phyloP scores from a whole-genome alignment of 306 rosid species.

The Cicer pinnatifidum region DNA sequence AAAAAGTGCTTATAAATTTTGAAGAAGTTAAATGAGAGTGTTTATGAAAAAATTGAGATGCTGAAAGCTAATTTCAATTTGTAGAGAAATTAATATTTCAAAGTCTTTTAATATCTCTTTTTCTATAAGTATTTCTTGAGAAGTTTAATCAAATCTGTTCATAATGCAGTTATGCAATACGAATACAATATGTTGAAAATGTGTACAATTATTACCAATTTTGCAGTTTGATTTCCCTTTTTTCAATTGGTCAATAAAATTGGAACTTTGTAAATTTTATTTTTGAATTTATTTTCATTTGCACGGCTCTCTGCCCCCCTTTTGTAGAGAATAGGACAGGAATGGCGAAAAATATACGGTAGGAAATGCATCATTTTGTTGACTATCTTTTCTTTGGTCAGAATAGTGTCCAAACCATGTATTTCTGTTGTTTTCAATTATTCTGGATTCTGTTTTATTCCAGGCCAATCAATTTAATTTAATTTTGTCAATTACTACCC shows the following conservation, averaged over 20 bases:
- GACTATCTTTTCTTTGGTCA: constrained; percentile 3
- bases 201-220: constrained; percentile 1
- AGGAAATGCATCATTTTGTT: constrained; percentile 8
- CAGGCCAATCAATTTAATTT: constrained; percentile 20
- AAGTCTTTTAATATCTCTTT: neutral
- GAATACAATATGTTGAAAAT: constrained; percentile 11
- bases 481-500: constrained; percentile 32
- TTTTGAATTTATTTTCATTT: constrained; percentile 28
- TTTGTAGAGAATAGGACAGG: constrained; percentile 20
- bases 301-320: neutral
- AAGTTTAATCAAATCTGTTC: neutral
- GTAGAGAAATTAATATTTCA: neutral
- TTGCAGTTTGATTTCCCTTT: constrained; percentile 19
- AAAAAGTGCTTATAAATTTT: neutral
- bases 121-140: neutral
- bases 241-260: constrained; percentile 27
- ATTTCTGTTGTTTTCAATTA: constrained; percentile 4
- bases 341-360: neutral
- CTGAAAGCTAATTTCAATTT: neutral
- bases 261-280: constrained; percentile 28
- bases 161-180: neutral
- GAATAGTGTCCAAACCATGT: constrained; percentile 2
- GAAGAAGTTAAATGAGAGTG: neutral
- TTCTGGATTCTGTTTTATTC: constrained; percentile 6
- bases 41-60: neutral